phyloP scores from a whole-genome alignment of 257 asterid species.

The Gentiana straminea region DNA sequence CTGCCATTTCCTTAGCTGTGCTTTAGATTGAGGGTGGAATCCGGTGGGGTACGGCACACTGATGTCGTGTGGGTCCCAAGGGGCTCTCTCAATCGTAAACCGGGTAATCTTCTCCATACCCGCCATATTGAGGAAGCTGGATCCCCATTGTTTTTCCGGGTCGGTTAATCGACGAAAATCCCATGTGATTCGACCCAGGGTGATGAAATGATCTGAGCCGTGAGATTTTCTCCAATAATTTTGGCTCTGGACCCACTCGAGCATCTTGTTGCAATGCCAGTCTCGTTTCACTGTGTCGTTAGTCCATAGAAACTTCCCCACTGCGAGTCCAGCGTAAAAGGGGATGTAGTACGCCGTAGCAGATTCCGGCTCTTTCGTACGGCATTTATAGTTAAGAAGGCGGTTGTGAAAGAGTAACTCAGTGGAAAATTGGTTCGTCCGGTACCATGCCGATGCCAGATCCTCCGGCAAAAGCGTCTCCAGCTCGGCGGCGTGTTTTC shows the following conservation, averaged over 20 bases:
- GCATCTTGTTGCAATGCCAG: conserved; percentile 41
- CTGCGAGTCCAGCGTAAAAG: conserved; percentile 90
- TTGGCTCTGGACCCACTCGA: conserved; percentile 55
- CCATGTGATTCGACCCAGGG: conserved; percentile 80
- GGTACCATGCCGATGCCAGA: conserved; percentile 64
- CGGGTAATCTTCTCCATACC: conserved; percentile 61
- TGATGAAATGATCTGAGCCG: conserved; percentile 81
- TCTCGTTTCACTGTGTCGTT: conserved; percentile 58
- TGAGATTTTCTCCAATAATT: conserved; percentile 39
- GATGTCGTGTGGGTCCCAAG: conserved; percentile 59
- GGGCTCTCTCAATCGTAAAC: conserved; percentile 63
- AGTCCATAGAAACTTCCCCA: conserved; percentile 62
- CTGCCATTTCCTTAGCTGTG: conserved; percentile 51
- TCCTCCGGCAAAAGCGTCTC: conserved; percentile 38
- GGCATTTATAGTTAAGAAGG: conserved; percentile 48
- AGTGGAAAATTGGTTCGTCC: conserved; percentile 64
- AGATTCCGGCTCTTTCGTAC: conserved; percentile 50
- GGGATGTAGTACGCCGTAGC: conserved; percentile 95
- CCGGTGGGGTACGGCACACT: conserved; percentile 90
- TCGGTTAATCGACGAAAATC: conserved; percentile 67
- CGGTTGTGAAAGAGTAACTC: conserved; percentile 68
- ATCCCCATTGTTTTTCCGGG: conserved; percentile 70
- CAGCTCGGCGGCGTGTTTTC: conserved; percentile 35
- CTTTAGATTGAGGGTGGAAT: conserved; percentile 65
- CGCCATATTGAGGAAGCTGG: conserved; percentile 66